phyloP scores from a whole-genome alignment of 768 basidiomycete genomes.

The Scleroderma bovista region DNA sequence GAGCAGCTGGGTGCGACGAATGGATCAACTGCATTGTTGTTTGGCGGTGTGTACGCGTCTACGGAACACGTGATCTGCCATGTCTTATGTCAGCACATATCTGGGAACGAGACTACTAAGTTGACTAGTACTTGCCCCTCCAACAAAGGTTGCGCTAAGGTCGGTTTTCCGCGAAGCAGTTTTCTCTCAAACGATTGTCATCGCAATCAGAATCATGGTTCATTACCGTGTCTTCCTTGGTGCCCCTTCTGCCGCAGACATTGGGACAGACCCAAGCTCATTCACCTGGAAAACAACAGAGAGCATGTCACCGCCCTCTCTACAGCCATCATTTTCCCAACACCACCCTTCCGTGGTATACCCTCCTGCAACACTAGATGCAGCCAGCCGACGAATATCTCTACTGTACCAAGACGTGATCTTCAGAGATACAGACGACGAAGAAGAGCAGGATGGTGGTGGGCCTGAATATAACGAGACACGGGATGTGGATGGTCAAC shows the following conservation, averaged over 20 bases:
- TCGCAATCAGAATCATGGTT: constrained; percentile 11
- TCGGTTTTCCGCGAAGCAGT: too few species aligned
- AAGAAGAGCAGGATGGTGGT: constrained; percentile 20
- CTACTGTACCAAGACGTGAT: constrained; percentile 65
- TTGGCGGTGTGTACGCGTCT: too few species aligned
- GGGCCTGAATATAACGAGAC: constrained; percentile 14
- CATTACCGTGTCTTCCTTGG: constrained; percentile 52
- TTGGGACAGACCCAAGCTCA: constrained; percentile 28
- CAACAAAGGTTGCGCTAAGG: too few species aligned
- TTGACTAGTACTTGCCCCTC: too few species aligned
- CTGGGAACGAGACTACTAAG: too few species aligned
- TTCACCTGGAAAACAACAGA: constrained; percentile 43
- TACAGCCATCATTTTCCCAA: constrained; percentile 17
- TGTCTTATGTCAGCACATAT: too few species aligned
- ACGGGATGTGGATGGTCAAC: constrained; percentile 9
- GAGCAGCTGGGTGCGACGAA: too few species aligned
- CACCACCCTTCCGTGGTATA: constrained; percentile 26
- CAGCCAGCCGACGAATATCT: constrained; percentile 65
- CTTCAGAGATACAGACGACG: constrained; percentile 46
- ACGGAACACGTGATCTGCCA: too few species aligned
- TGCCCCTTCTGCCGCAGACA: constrained; percentile 32
- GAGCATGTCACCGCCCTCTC: neutral
- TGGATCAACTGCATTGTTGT: too few species aligned
- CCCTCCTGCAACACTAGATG: constrained; percentile 56
- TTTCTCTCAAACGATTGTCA: too few species aligned